These are phyloP conservation scores for Rhodotorula graminis DNA, from an alignment of 768 basidiomycete genomes.

Conservation along the genomic window DNA sequence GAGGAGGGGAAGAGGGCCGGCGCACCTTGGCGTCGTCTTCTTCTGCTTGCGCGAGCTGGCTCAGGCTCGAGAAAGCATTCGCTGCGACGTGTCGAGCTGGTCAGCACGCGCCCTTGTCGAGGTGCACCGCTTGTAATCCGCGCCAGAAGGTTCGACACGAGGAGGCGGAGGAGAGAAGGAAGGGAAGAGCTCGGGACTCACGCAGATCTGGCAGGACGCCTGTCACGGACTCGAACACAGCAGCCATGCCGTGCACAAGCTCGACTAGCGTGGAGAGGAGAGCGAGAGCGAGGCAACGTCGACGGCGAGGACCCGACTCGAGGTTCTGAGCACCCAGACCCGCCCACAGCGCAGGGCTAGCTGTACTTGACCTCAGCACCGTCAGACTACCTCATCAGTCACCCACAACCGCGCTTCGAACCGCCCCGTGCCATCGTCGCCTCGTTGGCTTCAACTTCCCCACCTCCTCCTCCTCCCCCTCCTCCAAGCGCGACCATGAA, in stretches of 20 bases:
- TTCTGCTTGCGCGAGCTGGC: slow-evolving; percentile 16
- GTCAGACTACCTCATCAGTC: background rate
- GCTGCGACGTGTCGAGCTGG: background rate
- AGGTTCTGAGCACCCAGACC: no score
- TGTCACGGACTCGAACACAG: background rate
- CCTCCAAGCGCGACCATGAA: slow-evolving; percentile 1
- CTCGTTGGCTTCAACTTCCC: no score
- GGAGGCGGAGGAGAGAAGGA: background rate
- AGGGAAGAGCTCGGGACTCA: background rate
- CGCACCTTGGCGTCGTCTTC: slow-evolving; percentile 27
- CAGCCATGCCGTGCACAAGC: background rate
- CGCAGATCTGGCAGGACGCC: background rate
- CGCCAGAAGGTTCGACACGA: background rate
- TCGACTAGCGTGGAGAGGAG: no score
- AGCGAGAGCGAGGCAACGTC: no score
- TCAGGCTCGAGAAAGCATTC: slow-evolving; percentile 12
- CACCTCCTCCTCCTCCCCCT: background rate
- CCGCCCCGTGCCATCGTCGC: background rate
- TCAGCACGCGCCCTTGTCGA: background rate
- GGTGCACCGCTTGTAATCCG: no score
- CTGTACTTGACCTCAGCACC: background rate
- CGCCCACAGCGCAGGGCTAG: background rate
- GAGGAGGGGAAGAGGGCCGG: background rate
- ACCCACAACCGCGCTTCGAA: background rate
- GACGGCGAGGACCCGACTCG: no score